Evolutionary conservation across 192 early-diverging fungal species (phyloP), one percentile per base, ranked within the genome.

Genomic region (Phlyctochytrium planicorne): DNA sequence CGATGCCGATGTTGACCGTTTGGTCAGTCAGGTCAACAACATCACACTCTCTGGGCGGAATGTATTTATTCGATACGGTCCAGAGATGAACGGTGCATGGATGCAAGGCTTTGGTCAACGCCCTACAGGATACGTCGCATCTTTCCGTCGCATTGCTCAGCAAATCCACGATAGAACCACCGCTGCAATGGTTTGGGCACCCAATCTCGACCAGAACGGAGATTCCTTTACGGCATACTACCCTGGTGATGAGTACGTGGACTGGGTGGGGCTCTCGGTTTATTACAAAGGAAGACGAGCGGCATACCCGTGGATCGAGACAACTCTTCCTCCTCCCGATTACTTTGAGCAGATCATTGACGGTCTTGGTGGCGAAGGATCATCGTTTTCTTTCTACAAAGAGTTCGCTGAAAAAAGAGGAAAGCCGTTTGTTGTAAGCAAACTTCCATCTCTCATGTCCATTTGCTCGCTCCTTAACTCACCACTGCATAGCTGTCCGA

Each of bases 31-130:
- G 63, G 53, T 50, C 30, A 20, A 10, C 3, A 31, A 12, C 20
- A 71, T 71, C 62, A 63, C 40, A 52, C 27, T 17, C 52, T 25
- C 57, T 1, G 56, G 56, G 25, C 29, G 74, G 32, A 59, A 60
- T 34, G 4, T 75, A 2, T 67, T 67, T 56, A 29, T 75, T 20
- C 74, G 74, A 25, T 59, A 66, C 2, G 68, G 34, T 24, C 71
- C 71, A 20, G 71, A 73, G 62, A 73, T 73, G 71, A 71, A 71
- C 59, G 70, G 70, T 12, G 61, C 63, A 36, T 75, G 74, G 74
- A 61, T 67, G 34, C 6, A 30, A 3, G 40, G 40, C 10, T 74
- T 71, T 37, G 73, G 73, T 6, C 14, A 53, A 2, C 3, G 60
- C 24, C 67, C 73, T n/a, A 34, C 27, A 32, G 40, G 27, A 35